Evolutionary conservation across 2,329 filamentous ascomycete genomes (phyloP).

Genomic region (Cladosporium colombiae): DNA sequence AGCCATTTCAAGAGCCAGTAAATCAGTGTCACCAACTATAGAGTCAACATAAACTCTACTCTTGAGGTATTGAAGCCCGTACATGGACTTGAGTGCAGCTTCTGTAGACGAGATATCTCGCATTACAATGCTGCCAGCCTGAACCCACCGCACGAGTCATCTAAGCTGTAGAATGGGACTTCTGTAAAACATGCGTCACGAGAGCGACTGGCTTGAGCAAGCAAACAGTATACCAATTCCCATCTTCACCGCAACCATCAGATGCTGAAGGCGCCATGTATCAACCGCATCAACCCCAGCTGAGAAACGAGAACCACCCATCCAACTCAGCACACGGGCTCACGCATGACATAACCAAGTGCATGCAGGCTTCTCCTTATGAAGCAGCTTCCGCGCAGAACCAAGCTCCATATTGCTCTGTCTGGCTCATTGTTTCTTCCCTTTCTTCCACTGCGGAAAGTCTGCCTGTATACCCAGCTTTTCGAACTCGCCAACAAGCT

Average conservation of each 20-base stretch:
- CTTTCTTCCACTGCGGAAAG: neutral
- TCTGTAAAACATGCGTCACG: neutral
- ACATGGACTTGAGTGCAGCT: neutral
- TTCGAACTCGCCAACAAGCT: neutral
- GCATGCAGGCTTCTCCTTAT: neutral
- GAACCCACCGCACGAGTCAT: neutral
- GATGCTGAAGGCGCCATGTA: neutral
- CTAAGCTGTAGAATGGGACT: neutral
- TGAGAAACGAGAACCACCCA: neutral
- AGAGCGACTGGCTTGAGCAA: neutral
- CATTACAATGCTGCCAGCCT: neutral
- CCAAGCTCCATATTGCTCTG: neutral
- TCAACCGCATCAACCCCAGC: neutral
- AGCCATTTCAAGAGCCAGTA: neutral
- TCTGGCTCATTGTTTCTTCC: neutral
- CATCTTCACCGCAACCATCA: neutral
- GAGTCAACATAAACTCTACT: neutral
- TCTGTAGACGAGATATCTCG: neutral
- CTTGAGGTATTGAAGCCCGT: neutral
- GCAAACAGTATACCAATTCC: neutral
- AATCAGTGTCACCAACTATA: no score
- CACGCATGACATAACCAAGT: neutral
- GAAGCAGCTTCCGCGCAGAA: neutral
- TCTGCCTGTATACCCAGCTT: neutral
- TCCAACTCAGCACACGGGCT: neutral